Evolutionary conservation across 768 basidiomycete species (phyloP).

Genomic region (Tulasnella sp.): DNA sequence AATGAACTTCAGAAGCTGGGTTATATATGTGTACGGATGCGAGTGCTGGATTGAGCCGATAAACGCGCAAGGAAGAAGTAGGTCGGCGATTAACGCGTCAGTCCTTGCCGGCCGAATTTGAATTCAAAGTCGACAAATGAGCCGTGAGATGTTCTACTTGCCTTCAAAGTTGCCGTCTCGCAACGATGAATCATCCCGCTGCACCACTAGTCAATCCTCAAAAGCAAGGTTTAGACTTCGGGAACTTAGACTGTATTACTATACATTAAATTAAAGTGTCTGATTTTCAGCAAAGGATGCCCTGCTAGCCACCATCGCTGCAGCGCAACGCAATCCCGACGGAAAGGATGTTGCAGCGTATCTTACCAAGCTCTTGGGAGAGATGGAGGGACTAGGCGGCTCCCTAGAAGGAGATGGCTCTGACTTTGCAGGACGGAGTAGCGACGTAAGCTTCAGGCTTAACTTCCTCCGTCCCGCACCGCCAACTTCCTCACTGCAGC

Average conservation of each 20-base stretch:
- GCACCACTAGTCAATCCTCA: too few relatives aligned
- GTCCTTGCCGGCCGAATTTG: too few relatives aligned
- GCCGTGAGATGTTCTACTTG: too few relatives aligned
- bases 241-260: neutral
- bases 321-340: conserved; percentile 3
- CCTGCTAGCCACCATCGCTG: conserved; percentile 2
- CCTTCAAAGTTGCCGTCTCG: too few relatives aligned
- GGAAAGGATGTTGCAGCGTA: conserved; percentile 2
- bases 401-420: neutral
- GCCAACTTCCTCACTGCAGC: neutral
- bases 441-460: neutral
- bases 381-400: conserved; percentile 1
- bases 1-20: too few relatives aligned
- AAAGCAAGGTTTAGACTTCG: too few relatives aligned
- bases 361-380: conserved; percentile 5
- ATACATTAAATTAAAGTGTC: neutral
- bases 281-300: neutral
- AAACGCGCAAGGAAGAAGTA: too few relatives aligned
- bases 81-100: too few relatives aligned
- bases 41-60: too few relatives aligned
- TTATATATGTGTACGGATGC: too few relatives aligned
- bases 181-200: too few relatives aligned
- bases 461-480: neutral
- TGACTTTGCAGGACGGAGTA: neutral
- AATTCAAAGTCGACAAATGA: too few relatives aligned